Percentiles rank a stretch among this genome's conserved stretches.
Conservation (phyloP, 108 stramenopile genomes). For the Mediolabrus comicus region DNA sequence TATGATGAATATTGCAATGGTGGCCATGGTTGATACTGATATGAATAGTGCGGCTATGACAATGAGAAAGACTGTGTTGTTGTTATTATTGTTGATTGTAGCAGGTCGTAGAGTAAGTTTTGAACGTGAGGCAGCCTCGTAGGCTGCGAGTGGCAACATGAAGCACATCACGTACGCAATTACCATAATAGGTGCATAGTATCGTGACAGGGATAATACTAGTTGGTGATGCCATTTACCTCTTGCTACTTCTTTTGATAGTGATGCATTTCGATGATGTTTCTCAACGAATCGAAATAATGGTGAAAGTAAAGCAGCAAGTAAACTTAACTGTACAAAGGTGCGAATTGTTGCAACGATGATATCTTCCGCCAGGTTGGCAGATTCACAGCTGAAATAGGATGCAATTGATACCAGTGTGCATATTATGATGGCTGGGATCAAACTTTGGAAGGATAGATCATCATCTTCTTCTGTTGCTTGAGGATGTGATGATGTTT, state of each 20-base stretch:
- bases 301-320: slow-evolving; percentile 27
- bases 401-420: slow-evolving; percentile 5
- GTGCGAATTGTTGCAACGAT: slow-evolving; percentile 27
- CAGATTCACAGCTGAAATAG: slow-evolving; percentile 10
- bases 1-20: slow-evolving; percentile 20
- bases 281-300: slow-evolving; percentile 31
- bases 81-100: not conserved
- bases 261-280: not conserved
- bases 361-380: slow-evolving; percentile 21
- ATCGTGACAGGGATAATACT: not conserved
- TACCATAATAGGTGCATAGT: slow-evolving; percentile 6
- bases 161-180: slow-evolving; percentile 28
- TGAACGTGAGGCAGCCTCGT: slow-evolving; percentile 25
- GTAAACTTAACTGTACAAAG: slow-evolving; percentile 23
- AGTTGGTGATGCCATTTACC: not conserved
- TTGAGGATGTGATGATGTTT: not conserved
- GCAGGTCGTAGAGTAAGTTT: slow-evolving; percentile 21
- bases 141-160: slow-evolving; percentile 40
- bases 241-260: not conserved
- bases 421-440: slow-evolving; percentile 6
- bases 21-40: slow-evolving; percentile 9
- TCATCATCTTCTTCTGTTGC: slow-evolving; percentile 1
- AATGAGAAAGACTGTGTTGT: slow-evolving; percentile 13
- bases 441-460: not conserved
- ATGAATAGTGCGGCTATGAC: slow-evolving; percentile 21